Evolutionary conservation across 164 flowering plant genomes (phyloP), one percentile per base, ranked within the genome.

Genomic region (Berberis thunbergii): DNA sequence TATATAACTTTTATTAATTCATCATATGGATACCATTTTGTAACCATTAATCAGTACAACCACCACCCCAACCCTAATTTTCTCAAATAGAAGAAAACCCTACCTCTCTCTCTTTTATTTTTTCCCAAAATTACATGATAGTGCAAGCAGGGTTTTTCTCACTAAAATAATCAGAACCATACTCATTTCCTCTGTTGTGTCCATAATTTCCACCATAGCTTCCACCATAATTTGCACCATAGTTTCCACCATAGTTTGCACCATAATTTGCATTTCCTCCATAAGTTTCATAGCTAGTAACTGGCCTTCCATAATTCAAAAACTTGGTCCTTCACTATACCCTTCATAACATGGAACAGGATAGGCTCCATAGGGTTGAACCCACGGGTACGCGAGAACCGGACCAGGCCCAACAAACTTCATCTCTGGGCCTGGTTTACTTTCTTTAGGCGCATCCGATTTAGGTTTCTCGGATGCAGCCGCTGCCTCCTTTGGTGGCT

Each of bases 71-170:
- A 26, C 26, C 26, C 26, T 26, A 26, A 26, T 26, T 26, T 26
- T 26, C 26, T 26, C 26, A 26, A 26, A 26, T 0, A 26, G 26
- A 26, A 26, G 26, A 26, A 26, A 26, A 26, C 26, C 26, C 26
- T 26, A 26, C 26, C 26, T 26, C 26, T 12, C 45, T 41, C 39
- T 10, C 11, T 9, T 43, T 44, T 4, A 7, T 2, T 8, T 13
- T 3, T 13, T 7, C 2, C 4, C 7, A 10, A 0, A 41, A 10
- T 53, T 53, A 67, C 70, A 67, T 60, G 9, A 60, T 45, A 7
- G 64, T 60, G 58, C 70, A 67, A 9, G 46, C 9, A 40, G 64
- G 64, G 11, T 54, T 54, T 13, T 60, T 62, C 40, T 67, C 70
- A 59, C 59, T 54, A 45, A 67, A 53, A 46, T 67, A 67, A 12